These are phyloP conservation scores for Yamadazyma dendronema DNA, from an alignment of 1,139 yeast genomes.

Conservation along the genomic window DNA sequence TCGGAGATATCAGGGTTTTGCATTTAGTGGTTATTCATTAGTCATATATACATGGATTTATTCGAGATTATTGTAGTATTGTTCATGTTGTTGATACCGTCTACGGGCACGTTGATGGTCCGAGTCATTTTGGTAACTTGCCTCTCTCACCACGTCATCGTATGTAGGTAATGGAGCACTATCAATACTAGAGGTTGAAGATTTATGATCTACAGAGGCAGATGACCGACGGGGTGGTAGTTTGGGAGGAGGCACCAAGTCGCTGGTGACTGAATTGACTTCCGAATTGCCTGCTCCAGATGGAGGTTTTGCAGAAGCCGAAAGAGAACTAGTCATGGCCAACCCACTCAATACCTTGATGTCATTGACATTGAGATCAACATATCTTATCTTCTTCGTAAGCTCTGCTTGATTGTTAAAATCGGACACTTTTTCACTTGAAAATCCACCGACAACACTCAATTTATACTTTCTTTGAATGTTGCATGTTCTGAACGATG, in stretches of 20 bases:
- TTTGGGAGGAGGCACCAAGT: slow-evolving; percentile 3
- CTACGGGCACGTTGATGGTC: slow-evolving; percentile 33
- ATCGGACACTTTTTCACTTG: slow-evolving; percentile 29
- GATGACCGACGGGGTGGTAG: slow-evolving; percentile 4
- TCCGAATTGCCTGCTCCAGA: too few relatives aligned
- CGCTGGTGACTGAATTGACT: background rate
- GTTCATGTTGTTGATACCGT: slow-evolving; percentile 37
- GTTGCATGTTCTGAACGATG: slow-evolving; percentile 59
- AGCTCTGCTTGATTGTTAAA: slow-evolving; percentile 19
- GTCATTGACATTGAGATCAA: slow-evolving; percentile 35
- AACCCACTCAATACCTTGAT: slow-evolving; percentile 46
- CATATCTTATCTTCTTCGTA: slow-evolving; percentile 22
- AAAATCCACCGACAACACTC: slow-evolving; percentile 44
- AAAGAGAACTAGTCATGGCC: slow-evolving; percentile 24
- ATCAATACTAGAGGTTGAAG: slow-evolving; percentile 8
- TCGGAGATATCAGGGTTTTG: slow-evolving; percentile 2
- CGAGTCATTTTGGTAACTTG: slow-evolving; percentile 24
- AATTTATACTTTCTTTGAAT: slow-evolving; percentile 48
- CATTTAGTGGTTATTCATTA: too few relatives aligned
- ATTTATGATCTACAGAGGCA: background rate
- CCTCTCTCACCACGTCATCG: slow-evolving; percentile 33
- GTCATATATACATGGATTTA: slow-evolving; percentile 4
- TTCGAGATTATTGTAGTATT: slow-evolving; percentile 28
- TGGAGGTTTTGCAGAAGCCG: slow-evolving; percentile 6
- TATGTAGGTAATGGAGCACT: slow-evolving; percentile 31